phyloP scores from a whole-genome alignment of 345 rosid genomes.

The Euclidium syriacum region DNA sequence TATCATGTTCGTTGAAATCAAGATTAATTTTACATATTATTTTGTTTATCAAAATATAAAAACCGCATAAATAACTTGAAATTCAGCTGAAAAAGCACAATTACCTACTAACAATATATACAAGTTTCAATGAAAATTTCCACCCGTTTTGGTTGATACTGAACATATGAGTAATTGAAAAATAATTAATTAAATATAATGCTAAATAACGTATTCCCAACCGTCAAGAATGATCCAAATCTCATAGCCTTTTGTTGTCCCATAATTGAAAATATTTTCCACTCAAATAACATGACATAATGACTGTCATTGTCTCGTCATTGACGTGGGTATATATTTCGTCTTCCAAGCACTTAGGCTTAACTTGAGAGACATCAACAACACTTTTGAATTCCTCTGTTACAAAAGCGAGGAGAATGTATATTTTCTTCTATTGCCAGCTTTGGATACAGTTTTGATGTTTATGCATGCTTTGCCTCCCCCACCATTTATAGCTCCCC shows the following conservation, averaged over 20 bases:
- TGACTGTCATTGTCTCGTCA: constrained; percentile 10
- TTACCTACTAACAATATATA: not conserved
- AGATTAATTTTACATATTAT: not conserved
- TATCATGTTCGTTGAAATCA: not conserved
- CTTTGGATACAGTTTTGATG: constrained; percentile 52
- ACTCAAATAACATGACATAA: not conserved
- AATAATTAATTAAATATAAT: not conserved
- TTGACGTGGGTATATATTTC: constrained; percentile 20
- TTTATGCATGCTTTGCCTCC: constrained; percentile 47
- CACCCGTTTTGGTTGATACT: not conserved
- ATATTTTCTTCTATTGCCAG: constrained; percentile 32
- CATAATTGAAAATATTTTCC: not conserved
- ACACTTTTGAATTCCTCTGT: constrained; percentile 35
- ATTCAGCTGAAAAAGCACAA: not conserved
- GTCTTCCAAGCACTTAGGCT: constrained; percentile 54
- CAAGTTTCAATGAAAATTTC: not conserved
- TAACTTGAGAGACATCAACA: constrained; percentile 32
- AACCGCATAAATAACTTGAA: not conserved
- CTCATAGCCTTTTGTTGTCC: constrained; percentile 15
- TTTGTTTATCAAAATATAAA: not conserved
- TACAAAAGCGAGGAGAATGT: constrained; percentile 42
- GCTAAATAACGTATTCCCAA: not conserved
- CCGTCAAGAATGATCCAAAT: not conserved
- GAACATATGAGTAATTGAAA: not conserved
- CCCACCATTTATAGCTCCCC: constrained; percentile 62